Base-by-base conservation (phyloP, 2,329 filamentous ascomycete species). In the Botrytis galanthina region DNA sequence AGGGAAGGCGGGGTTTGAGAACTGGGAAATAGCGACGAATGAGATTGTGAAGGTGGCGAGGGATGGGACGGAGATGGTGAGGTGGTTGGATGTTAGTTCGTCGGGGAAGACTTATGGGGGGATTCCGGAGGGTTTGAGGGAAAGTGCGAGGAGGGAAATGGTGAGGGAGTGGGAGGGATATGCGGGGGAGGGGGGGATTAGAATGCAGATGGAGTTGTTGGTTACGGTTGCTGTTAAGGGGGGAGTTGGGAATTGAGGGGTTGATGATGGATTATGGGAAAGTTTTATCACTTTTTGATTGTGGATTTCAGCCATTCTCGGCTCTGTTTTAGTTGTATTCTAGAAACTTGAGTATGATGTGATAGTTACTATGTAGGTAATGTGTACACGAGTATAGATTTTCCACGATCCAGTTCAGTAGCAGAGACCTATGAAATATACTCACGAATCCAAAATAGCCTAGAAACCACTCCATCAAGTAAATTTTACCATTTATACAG, bases 121-220 rank as follows among this genome's bases (percentile, higher is more conserved):
- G 1, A 67, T 74, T 42, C 75, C 74, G 10, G 26, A 74, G n/a
- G 51, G 61, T 4, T n/a, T 74, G 32, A 62, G 72, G 54, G 72
- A 48, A n/a, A 71, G 66, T 29, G 72, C 46, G 20, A 73, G 60
- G 26, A 66, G 68, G 32, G 73, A 76, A 10, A 76, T 74, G 74
- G 46, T 54, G 70, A n/a, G 20, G 12, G 72, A 75, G 48, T 76
- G 75, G 70, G 69, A 67, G 3, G 73, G 73, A 22, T 22, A 71
- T 14, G 71, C 57, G 9, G 74, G 71, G 2, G 54, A 72, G 32
- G 37, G 69, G 10, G 75, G 66, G 3, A 76, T 76, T 2, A 29
- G 29, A 2, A 76, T 76, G 75, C n/a, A 73, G 14, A 73, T 75
- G 71, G 71, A 74, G 12, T 46, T 75, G n/a, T 70, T 75, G 37